phyloP scores from a whole-genome alignment of 2,329 filamentous ascomycete species.

The Sporothrix mexicana region DNA sequence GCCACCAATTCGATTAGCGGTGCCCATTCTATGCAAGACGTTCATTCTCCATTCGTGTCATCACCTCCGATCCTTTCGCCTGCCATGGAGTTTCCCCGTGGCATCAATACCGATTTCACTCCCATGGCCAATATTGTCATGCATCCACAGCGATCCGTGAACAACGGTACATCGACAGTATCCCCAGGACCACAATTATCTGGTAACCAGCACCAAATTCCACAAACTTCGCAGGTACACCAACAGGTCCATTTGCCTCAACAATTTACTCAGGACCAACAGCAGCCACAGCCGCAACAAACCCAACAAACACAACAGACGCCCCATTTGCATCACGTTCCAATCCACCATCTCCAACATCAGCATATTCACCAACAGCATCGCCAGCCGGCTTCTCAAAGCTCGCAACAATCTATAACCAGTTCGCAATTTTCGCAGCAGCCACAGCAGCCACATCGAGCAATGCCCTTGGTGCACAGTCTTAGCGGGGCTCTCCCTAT shows the following conservation, averaged over 20 bases:
- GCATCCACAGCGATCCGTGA: constrained; percentile 55
- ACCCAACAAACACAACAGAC: constrained; percentile 16
- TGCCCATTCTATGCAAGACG: constrained; percentile 48
- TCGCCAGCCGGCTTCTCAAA: constrained; percentile 28
- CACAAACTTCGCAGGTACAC: constrained; percentile 39
- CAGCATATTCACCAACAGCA: constrained; percentile 43
- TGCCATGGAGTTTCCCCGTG: constrained; percentile 55
- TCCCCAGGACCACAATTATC: constrained; percentile 15
- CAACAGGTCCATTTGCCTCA: constrained; percentile 28
- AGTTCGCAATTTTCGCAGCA: constrained; percentile 3
- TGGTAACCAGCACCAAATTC: constrained; percentile 26
- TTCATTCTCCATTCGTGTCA: constrained; percentile 58
- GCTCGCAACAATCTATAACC: not conserved
- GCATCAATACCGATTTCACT: constrained; percentile 52
- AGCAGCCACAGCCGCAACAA: constrained; percentile 28
- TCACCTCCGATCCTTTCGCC: constrained; percentile 63
- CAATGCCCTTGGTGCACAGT: constrained; percentile 45
- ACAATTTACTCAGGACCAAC: constrained; percentile 40
- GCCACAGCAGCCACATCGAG: constrained; percentile 43
- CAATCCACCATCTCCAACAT: constrained; percentile 27
- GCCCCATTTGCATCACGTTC: constrained; percentile 27
- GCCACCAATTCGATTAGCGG: constrained; percentile 48
- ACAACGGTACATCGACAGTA: constrained; percentile 11
- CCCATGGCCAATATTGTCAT: constrained; percentile 62
- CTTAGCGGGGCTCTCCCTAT: constrained; percentile 43